phyloP scores from a whole-genome alignment of 2,329 filamentous ascomycete genomes.

The Escovopsis sp. region DNA sequence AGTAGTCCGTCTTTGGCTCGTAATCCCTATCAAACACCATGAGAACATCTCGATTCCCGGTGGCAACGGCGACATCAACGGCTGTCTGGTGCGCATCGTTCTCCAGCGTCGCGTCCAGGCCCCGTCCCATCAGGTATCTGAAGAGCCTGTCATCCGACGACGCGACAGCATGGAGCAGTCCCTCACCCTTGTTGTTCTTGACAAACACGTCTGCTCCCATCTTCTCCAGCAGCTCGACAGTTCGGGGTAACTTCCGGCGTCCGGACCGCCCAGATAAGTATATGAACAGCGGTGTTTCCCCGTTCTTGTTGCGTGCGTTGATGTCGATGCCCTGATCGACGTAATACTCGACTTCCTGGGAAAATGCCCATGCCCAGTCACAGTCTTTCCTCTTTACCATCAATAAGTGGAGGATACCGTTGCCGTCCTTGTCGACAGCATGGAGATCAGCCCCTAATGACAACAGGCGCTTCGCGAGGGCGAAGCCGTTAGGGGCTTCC shows the following conservation, averaged over 20 bases:
- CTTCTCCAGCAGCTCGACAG: constrained; percentile 6
- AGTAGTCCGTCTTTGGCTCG: no score
- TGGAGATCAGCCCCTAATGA: constrained; percentile 10
- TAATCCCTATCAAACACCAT: constrained; percentile 15
- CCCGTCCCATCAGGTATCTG: constrained; percentile 12
- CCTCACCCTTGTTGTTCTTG: constrained; percentile 12
- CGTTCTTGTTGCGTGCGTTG: constrained; percentile 11
- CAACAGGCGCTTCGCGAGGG: constrained; percentile 6
- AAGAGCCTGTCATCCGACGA: constrained; percentile 9
- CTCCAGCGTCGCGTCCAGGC: constrained; percentile 16
- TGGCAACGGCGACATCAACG: constrained; percentile 20
- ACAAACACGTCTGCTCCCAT: constrained; percentile 15
- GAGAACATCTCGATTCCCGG: constrained; percentile 13
- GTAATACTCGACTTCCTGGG: constrained; percentile 3
- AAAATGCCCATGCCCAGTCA: no score
- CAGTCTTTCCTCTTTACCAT: no score
- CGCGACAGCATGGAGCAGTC: constrained; percentile 17
- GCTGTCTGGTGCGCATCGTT: constrained; percentile 15
- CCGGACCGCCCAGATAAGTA: no score
- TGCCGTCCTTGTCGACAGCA: constrained; percentile 6
- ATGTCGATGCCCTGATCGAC: constrained; percentile 8
- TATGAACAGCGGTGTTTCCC: constrained; percentile 13
- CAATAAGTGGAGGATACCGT: constrained; percentile 11
- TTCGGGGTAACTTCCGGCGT: no score
- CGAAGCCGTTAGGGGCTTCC: neutral